Percentiles rank a stretch among this genome's conserved stretches.
Evolutionary conservation across 164 flowering plant genomes (phyloP).

Genomic region (Paratinospora sagittata): DNA sequence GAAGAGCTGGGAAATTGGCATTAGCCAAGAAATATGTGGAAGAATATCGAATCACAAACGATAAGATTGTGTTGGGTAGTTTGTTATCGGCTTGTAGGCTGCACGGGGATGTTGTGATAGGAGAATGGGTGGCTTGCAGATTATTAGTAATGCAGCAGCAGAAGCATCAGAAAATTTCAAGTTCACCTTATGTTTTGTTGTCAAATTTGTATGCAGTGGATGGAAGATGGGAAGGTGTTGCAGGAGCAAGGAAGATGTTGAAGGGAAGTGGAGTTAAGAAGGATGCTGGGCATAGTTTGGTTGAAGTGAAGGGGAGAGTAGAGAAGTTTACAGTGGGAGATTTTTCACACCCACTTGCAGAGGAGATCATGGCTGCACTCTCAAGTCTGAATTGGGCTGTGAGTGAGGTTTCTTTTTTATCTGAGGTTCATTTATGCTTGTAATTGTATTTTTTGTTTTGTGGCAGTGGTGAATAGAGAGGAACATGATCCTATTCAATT

Average conservation of each 20-base stretch:
- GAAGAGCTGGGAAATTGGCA: constrained; percentile 56
- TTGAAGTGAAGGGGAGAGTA: constrained; percentile 44
- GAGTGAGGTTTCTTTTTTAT: constrained; percentile 15
- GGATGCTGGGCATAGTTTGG: constrained; percentile 54
- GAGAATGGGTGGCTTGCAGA: constrained; percentile 38
- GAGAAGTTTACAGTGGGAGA: constrained; percentile 54
- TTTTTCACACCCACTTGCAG: constrained; percentile 39
- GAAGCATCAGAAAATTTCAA: constrained; percentile 34
- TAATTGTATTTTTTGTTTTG: neutral
- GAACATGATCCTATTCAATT: neutral
- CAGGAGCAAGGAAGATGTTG: constrained; percentile 53
- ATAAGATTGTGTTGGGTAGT: constrained; percentile 57
- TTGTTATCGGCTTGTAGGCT: constrained; percentile 64
- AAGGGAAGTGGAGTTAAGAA: constrained; percentile 54
- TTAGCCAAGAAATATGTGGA: constrained; percentile 49
- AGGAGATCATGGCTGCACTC: constrained; percentile 35
- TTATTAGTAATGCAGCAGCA: constrained; percentile 30
- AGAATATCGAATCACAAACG: constrained; percentile 30
- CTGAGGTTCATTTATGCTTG: neutral
- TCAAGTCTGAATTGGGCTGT: constrained; percentile 31
- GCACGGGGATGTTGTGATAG: constrained; percentile 42
- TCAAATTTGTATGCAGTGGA: constrained; percentile 63
- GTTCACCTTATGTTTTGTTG: constrained; percentile 66
- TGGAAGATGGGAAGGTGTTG: constrained; percentile 56
- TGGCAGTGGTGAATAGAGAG: too few species aligned